phyloP scores from a whole-genome alignment of 306 rosid species.

The Prunus kanzakura region DNA sequence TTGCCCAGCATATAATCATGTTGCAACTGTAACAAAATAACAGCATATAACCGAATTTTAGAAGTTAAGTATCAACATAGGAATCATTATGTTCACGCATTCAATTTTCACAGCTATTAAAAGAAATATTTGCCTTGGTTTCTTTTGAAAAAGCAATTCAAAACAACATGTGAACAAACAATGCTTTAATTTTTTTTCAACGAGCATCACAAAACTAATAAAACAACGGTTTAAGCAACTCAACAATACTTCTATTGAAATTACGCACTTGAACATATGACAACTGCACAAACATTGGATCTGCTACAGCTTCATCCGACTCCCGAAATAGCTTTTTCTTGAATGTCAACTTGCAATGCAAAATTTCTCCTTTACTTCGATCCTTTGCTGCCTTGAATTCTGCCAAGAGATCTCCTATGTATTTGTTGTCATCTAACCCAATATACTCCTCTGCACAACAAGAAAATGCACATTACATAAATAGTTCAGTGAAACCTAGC shows the following conservation, averaged over 20 bases:
- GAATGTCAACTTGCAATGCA: conserved; percentile 78
- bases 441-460: conserved; percentile 76
- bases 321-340: conserved; percentile 88
- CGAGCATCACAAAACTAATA: background rate
- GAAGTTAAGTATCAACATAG: background rate
- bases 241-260: conserved; percentile 4
- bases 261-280: conserved; percentile 82
- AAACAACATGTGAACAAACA: background rate
- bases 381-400: conserved; percentile 90
- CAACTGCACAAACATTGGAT: conserved; percentile 88
- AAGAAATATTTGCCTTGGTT: background rate
- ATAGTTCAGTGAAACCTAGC: conserved; percentile 10
- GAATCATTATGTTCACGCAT: background rate
- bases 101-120: background rate
- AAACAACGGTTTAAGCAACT: background rate
- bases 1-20: conserved; percentile 93
- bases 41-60: conserved; percentile 16
- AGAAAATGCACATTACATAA: conserved; percentile 28
- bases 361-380: conserved; percentile 87
- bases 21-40: conserved; percentile 62
- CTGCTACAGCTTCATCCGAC: conserved; percentile 91
- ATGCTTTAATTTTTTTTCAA: background rate
- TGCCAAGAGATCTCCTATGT: conserved; percentile 78
- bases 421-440: conserved; percentile 87
- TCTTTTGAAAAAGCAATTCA: background rate